A percentile compares a stretch with the other conserved stretches of the same genome.
phyloP scores from a whole-genome alignment of 192 early-diverging fungal species.

The Coemansia sp. region DNA sequence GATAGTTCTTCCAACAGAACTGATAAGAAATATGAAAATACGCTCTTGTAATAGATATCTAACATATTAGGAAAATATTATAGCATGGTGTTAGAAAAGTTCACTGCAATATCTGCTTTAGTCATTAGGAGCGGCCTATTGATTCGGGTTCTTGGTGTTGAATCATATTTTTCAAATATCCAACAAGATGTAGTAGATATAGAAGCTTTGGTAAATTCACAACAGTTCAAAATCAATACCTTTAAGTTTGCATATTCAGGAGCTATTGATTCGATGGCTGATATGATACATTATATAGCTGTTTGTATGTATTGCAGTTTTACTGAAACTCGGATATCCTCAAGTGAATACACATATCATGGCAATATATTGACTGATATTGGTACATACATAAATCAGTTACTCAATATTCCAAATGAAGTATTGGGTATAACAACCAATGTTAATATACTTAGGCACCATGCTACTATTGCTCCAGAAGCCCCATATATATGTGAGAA shows the following conservation, averaged over 20 bases:
- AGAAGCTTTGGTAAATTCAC: no score
- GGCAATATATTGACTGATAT: not conserved
- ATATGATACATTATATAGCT: not conserved
- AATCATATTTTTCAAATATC: no score
- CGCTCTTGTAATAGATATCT: not conserved
- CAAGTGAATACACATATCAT: not conserved
- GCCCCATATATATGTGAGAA: constrained; percentile 24
- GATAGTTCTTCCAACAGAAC: not conserved
- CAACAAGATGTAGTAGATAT: no score
- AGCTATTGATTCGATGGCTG: not conserved
- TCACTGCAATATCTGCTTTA: no score
- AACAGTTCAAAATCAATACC: no score
- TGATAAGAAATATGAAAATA: not conserved
- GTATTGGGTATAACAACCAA: not conserved
- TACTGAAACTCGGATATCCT: not conserved
- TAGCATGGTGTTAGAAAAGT: not conserved
- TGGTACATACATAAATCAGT: not conserved
- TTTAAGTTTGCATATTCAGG: no score
- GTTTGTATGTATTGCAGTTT: not conserved
- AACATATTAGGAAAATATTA: not conserved
- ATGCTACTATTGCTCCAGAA: constrained; percentile 49
- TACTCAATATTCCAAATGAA: not conserved
- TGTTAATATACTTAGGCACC: constrained; percentile 56
- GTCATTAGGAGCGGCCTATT: no score
- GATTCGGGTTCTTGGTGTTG: no score